Conservation (phyloP, 331 rosid species). For the Pyracantha coccinea region DNA sequence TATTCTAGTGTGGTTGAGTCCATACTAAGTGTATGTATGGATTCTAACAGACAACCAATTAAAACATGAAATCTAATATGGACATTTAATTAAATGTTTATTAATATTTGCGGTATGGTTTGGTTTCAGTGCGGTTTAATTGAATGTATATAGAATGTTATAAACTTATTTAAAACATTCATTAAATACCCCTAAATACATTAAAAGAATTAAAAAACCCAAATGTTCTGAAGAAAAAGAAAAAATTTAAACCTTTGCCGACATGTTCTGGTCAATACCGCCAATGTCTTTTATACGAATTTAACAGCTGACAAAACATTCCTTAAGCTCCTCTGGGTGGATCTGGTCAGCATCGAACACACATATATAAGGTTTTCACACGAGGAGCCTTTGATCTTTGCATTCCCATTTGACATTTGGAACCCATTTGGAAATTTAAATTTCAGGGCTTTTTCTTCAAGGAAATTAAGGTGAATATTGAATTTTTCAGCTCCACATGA, state of each 20-base stretch:
- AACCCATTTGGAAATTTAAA: background rate
- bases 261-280: slow-evolving; percentile 32
- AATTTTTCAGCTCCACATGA: slow-evolving; percentile 12
- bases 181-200: too few species aligned
- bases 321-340: slow-evolving; percentile 31
- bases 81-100: too few species aligned
- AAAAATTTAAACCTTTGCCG: background rate
- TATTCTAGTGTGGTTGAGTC: too few species aligned
- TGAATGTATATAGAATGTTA: too few species aligned
- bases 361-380: slow-evolving; percentile 14
- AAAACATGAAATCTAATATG: too few species aligned
- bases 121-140: too few species aligned
- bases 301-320: slow-evolving; percentile 1
- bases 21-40: too few species aligned
- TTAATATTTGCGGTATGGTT: too few species aligned
- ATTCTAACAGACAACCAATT: too few species aligned
- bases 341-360: slow-evolving; percentile 42
- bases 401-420: slow-evolving; percentile 3
- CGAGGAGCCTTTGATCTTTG: background rate
- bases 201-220: too few species aligned
- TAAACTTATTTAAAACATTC: too few species aligned
- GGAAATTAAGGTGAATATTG: slow-evolving; percentile 1
- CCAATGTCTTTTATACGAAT: slow-evolving; percentile 5
- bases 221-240: background rate
- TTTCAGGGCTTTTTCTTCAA: background rate